Conservation (phyloP, 495 filamentous ascomycete species). For the Lasiosphaeriaceae sp. region DNA sequence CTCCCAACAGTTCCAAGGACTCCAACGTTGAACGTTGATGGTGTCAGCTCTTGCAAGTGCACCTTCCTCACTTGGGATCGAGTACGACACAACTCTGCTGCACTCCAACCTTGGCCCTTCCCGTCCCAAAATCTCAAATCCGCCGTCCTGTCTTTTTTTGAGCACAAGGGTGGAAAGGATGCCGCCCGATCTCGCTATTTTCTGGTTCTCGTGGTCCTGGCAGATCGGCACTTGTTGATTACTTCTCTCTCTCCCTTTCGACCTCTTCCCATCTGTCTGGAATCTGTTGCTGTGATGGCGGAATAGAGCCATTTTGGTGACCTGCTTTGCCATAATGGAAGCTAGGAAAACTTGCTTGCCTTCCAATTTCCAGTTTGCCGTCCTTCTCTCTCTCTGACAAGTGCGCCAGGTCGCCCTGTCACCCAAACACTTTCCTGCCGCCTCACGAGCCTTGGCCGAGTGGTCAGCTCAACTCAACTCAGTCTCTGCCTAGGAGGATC, state of each 20-base stretch:
- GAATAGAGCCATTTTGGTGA: too few species aligned
- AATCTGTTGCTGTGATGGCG: too few species aligned
- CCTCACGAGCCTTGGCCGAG: constrained; percentile 7
- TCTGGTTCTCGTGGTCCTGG: not conserved
- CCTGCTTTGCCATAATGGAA: too few species aligned
- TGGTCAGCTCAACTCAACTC: constrained; percentile 2
- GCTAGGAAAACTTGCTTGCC: too few species aligned
- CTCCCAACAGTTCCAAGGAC: not conserved
- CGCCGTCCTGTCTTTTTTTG: not conserved
- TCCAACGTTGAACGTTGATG: not conserved
- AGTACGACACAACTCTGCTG: not conserved
- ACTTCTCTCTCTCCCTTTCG: not conserved
- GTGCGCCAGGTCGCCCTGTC: not conserved
- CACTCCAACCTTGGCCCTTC: not conserved
- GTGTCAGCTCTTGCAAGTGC: not conserved
- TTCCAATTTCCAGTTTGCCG: too few species aligned
- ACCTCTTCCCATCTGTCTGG: too few species aligned
- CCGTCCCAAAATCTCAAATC: not conserved
- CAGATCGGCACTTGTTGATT: not conserved
- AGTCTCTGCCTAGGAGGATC: constrained; percentile 6
- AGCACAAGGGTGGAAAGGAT: not conserved
- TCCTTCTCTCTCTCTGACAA: too few species aligned
- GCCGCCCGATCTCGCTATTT: not conserved
- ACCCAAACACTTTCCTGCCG: constrained; percentile 1
- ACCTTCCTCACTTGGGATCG: not conserved